A percentile compares a stretch with the other conserved stretches of the same genome.
These are phyloP conservation scores for Rugonectria rugulosa DNA, from an alignment of 2,329 filamentous ascomycete genomes.

Conservation along the genomic window DNA sequence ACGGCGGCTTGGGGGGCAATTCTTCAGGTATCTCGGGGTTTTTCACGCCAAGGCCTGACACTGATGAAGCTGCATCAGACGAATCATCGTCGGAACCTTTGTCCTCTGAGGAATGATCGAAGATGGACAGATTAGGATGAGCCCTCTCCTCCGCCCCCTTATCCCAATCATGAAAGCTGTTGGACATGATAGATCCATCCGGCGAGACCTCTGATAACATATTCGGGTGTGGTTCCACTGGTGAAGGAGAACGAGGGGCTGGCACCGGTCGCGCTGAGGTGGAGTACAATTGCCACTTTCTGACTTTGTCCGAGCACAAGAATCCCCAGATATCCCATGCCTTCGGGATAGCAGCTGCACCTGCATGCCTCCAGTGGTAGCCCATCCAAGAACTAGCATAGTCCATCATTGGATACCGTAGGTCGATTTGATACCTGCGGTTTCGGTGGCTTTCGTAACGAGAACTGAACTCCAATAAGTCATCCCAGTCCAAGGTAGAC, in stretches of 20 bases:
- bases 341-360: constrained; percentile 1
- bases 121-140: neutral
- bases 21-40: too few species aligned
- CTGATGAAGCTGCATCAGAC: neutral
- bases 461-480: neutral
- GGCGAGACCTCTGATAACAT: neutral
- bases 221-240: neutral
- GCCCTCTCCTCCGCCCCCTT: neutral
- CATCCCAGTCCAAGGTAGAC: constrained; percentile 18
- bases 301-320: constrained; percentile 24
- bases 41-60: neutral
- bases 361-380: constrained; percentile 25
- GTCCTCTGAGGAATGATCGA: neutral
- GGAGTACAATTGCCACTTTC: constrained; percentile 17
- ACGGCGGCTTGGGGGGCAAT: constrained; percentile 21
- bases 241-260: neutral
- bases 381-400: constrained; percentile 24
- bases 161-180: neutral
- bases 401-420: constrained; percentile 13
- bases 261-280: neutral
- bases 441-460: neutral
- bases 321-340: constrained; percentile 28
- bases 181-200: neutral
- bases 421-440: neutral
- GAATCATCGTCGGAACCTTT: neutral